Conservation (phyloP, 1,284 basidiomycete genomes). For the Fomes fomentarius region DNA sequence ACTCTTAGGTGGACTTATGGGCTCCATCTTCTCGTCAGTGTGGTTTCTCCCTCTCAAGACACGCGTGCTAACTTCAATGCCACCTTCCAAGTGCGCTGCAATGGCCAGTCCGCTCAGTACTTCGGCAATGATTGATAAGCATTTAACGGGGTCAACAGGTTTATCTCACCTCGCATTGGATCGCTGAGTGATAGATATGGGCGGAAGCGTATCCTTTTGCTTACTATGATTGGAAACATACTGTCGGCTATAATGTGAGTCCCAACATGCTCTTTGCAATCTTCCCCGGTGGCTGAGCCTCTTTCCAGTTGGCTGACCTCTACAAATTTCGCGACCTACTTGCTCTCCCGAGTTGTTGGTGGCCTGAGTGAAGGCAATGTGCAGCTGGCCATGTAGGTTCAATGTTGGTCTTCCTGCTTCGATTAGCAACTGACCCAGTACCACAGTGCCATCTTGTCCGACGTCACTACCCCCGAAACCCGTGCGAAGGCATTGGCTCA, state of each 20-base stretch:
- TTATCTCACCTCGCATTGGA: slow-evolving; percentile 86
- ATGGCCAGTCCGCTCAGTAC: slow-evolving; percentile 37
- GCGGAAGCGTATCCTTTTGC: slow-evolving; percentile 76
- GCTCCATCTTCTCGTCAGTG: slow-evolving; percentile 85
- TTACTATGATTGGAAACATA: slow-evolving; percentile 92
- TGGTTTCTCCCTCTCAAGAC: background rate
- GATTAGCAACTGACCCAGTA: too few species aligned
- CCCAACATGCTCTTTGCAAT: background rate
- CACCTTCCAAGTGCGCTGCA: slow-evolving; percentile 68
- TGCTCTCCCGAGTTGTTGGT: slow-evolving; percentile 87
- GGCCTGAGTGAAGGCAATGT: slow-evolving; percentile 90
- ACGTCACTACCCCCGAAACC: slow-evolving; percentile 77
- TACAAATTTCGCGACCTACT: slow-evolving; percentile 84
- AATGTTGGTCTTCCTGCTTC: too few species aligned
- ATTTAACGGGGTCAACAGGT: slow-evolving; percentile 21
- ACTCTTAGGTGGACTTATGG: slow-evolving; percentile 86
- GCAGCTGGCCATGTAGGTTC: slow-evolving; percentile 73
- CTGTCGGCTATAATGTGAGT: slow-evolving; percentile 79
- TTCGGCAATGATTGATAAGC: background rate
- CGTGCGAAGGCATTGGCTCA: slow-evolving; percentile 86
- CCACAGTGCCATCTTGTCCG: slow-evolving; percentile 83
- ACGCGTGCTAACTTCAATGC: slow-evolving; percentile 9
- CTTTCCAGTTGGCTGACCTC: slow-evolving; percentile 81
- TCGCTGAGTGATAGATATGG: slow-evolving; percentile 85
- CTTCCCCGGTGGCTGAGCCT: background rate